Percentiles rank a stretch among this genome's conserved stretches.
These are phyloP conservation scores for Deakozyma indianensis DNA, from an alignment of 805 yeast species.

Conservation along the genomic window DNA sequence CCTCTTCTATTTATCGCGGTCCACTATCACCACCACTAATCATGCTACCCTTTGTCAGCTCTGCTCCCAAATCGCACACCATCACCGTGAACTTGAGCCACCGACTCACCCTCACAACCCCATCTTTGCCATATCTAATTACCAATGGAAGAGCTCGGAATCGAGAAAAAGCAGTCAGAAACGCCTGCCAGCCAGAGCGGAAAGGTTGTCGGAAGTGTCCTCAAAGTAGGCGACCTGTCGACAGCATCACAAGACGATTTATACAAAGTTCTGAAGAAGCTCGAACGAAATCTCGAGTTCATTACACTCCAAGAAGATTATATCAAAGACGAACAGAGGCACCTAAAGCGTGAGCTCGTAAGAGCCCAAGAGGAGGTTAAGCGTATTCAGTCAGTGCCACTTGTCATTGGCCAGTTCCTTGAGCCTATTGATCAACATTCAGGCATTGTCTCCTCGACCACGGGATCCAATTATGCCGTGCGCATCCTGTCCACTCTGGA, in stretches of 20 bases:
- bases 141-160: slow-evolving; percentile 1
- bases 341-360: slow-evolving; percentile 81
- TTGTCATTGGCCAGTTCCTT: slow-evolving; percentile 94
- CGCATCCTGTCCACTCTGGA: slow-evolving; percentile 89
- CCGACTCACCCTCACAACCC: too few relatives aligned
- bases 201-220: background rate
- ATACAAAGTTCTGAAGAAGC: slow-evolving; percentile 69
- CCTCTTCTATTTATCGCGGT: too few relatives aligned
- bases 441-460: slow-evolving; percentile 93
- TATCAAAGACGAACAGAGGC: slow-evolving; percentile 96
- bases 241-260: slow-evolving; percentile 36
- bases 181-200: background rate
- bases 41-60: too few relatives aligned
- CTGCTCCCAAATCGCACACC: too few relatives aligned
- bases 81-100: too few relatives aligned
- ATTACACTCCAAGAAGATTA: slow-evolving; percentile 85
- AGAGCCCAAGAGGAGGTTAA: slow-evolving; percentile 98
- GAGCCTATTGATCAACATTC: slow-evolving; percentile 96
- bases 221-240: background rate
- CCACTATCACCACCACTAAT: too few relatives aligned
- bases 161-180: background rate
- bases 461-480: slow-evolving; percentile 95
- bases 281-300: slow-evolving; percentile 82
- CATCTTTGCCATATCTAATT: too few relatives aligned
- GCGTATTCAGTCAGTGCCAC: slow-evolving; percentile 91